Conservation (phyloP, 495 filamentous ascomycete genomes). For the Aspergillus olivimuriae region DNA sequence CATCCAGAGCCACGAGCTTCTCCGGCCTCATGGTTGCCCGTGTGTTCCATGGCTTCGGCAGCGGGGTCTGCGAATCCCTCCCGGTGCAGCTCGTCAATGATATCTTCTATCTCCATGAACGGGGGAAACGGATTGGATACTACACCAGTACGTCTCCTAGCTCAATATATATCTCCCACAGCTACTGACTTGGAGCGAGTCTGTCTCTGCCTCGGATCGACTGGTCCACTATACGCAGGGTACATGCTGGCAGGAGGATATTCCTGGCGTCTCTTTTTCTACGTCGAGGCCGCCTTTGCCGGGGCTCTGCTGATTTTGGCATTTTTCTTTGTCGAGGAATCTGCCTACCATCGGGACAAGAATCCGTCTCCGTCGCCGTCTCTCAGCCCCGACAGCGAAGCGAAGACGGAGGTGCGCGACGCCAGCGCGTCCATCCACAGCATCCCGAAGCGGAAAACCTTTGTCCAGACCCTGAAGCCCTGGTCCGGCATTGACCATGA, state of each 20-base stretch:
- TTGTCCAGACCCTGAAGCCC: constrained; percentile 36
- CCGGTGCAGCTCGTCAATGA: constrained; percentile 62
- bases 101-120: constrained; percentile 59
- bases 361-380: background rate
- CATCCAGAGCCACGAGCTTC: constrained; percentile 46
- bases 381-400: constrained; percentile 1
- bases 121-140: constrained; percentile 51
- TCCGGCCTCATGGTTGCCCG: constrained; percentile 48
- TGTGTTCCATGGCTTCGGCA: constrained; percentile 50
- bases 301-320: constrained; percentile 47
- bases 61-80: constrained; percentile 55
- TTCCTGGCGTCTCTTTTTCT: constrained; percentile 60
- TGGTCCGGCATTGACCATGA: constrained; percentile 38
- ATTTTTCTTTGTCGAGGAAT: constrained; percentile 59
- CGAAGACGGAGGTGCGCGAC: background rate
- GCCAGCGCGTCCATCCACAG: no score
- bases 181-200: constrained; percentile 28
- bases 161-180: no score
- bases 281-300: constrained; percentile 56
- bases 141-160: constrained; percentile 42
- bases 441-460: constrained; percentile 24
- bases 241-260: constrained; percentile 60
- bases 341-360: constrained; percentile 44
- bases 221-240: constrained; percentile 53
- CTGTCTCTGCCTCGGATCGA: constrained; percentile 53